Evolutionary conservation across 345 rosid genomes (phyloP).

Genomic region (Geranium rotundifolium): DNA sequence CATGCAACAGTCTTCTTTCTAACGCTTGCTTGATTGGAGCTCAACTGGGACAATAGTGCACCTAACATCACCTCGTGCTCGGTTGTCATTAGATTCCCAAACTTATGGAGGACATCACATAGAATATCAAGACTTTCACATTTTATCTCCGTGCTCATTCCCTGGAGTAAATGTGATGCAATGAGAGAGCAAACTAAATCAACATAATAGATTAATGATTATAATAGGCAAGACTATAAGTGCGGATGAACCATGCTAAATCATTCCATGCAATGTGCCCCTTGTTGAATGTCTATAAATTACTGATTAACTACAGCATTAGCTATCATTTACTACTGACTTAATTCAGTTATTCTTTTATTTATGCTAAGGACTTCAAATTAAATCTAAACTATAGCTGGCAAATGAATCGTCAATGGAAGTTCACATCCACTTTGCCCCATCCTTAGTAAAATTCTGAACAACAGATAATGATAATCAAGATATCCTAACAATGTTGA

Average conservation of each 20-base stretch:
- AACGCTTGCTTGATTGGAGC: conserved; percentile 73
- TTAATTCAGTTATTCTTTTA: neutral
- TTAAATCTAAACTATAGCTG: no score
- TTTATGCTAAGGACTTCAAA: neutral
- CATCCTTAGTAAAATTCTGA: neutral
- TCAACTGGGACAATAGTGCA: conserved; percentile 70
- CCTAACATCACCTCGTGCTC: conserved; percentile 66
- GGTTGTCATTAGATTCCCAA: conserved; percentile 68
- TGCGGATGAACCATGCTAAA: no score
- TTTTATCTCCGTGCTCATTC: conserved; percentile 76
- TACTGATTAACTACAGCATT: no score
- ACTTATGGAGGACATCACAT: conserved; percentile 91
- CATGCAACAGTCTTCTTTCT: conserved; percentile 94
- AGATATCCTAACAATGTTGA: no score
- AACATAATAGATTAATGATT: neutral
- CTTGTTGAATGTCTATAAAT: no score
- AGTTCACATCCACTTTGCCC: neutral
- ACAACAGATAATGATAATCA: neutral
- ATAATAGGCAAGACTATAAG: no score
- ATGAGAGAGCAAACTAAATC: neutral
- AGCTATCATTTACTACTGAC: neutral
- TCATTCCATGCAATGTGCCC: no score
- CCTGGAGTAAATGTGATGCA: conserved; percentile 33
- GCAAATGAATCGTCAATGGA: no score
- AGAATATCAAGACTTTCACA: conserved; percentile 96